These are phyloP conservation scores for Hypericum perforatum DNA, from an alignment of 345 rosid species.

Conservation along the genomic window DNA sequence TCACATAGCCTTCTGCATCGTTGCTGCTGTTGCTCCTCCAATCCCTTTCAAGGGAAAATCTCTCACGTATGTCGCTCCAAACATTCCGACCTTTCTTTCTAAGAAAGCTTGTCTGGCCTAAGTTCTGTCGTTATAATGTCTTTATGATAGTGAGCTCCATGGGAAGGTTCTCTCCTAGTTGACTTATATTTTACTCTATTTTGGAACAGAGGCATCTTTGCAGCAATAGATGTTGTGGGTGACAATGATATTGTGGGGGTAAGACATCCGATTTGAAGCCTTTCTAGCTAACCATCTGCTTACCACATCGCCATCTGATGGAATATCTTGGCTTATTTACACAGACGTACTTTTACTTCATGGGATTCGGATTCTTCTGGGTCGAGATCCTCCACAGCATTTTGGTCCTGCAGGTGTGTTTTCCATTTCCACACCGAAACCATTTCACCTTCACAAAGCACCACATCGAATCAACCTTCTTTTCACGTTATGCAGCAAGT, in stretches of 20 bases:
- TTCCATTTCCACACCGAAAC: neutral
- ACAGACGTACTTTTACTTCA: slow-evolving; percentile 26
- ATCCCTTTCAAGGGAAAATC: slow-evolving; percentile 27
- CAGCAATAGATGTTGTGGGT: slow-evolving; percentile 20
- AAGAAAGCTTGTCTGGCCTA: too few species aligned
- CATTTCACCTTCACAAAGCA: neutral
- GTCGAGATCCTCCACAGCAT: slow-evolving; percentile 18
- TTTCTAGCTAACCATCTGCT: neutral
- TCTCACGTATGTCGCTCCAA: slow-evolving; percentile 17
- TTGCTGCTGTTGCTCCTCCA: slow-evolving; percentile 34
- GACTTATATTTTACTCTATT: neutral
- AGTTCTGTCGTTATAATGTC: too few species aligned
- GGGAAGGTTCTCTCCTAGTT: too few species aligned
- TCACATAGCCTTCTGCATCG: slow-evolving; percentile 26
- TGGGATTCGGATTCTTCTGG: slow-evolving; percentile 26
- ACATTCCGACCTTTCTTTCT: too few species aligned
- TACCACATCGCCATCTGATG: neutral
- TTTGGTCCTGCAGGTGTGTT: slow-evolving; percentile 26
- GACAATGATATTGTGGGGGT: slow-evolving; percentile 20
- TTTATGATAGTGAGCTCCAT: too few species aligned
- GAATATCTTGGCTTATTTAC: neutral
- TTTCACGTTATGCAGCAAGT: slow-evolving; percentile 18
- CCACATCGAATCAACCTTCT: neutral
- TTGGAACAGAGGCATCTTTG: slow-evolving; percentile 21
- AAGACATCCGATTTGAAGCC: slow-evolving; percentile 2